Evolutionary conservation across 176 grass and related monocot species (phyloP).

Genomic region (Carex kokanica): DNA sequence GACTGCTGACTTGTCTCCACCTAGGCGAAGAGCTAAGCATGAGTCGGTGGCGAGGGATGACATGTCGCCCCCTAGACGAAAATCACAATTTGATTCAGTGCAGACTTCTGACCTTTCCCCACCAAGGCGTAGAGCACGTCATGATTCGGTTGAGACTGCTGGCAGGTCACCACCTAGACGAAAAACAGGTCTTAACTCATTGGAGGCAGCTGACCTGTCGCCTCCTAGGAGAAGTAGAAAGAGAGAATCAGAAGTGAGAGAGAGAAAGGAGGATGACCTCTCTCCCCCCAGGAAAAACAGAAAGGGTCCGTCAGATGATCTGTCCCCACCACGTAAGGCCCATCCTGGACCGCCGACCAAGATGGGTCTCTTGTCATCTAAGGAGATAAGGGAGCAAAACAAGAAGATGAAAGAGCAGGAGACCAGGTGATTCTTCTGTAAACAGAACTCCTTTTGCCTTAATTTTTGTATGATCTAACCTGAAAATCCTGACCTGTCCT

Average conservation of each 20-base stretch:
- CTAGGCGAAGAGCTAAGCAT: slow-evolving; percentile 24
- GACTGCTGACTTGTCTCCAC: slow-evolving; percentile 36
- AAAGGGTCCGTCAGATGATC: slow-evolving; percentile 37
- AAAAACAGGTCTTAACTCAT: background rate
- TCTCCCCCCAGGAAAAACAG: slow-evolving; percentile 57
- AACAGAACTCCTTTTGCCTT: background rate
- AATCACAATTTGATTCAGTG: slow-evolving; percentile 8
- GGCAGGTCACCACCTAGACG: slow-evolving; percentile 38
- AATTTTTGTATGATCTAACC: background rate
- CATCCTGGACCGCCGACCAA: slow-evolving; percentile 16
- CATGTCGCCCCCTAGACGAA: slow-evolving; percentile 33
- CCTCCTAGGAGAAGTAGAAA: slow-evolving; percentile 50
- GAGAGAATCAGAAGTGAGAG: slow-evolving; percentile 26
- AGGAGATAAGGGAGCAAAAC: slow-evolving; percentile 76
- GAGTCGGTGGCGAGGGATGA: slow-evolving; percentile 23
- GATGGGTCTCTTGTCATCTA: slow-evolving; percentile 58
- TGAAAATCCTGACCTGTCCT: background rate
- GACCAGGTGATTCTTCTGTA: background rate
- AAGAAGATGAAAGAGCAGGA: slow-evolving; percentile 60
- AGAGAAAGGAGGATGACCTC: slow-evolving; percentile 33
- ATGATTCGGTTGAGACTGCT: slow-evolving; percentile 34
- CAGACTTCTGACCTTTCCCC: slow-evolving; percentile 35
- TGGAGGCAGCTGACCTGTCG: slow-evolving; percentile 31
- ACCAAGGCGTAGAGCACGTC: slow-evolving; percentile 29
- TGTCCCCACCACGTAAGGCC: background rate